These are phyloP conservation scores for Oryza glaberrima DNA, from an alignment of 176 grass and related monocot species.

Conservation along the genomic window DNA sequence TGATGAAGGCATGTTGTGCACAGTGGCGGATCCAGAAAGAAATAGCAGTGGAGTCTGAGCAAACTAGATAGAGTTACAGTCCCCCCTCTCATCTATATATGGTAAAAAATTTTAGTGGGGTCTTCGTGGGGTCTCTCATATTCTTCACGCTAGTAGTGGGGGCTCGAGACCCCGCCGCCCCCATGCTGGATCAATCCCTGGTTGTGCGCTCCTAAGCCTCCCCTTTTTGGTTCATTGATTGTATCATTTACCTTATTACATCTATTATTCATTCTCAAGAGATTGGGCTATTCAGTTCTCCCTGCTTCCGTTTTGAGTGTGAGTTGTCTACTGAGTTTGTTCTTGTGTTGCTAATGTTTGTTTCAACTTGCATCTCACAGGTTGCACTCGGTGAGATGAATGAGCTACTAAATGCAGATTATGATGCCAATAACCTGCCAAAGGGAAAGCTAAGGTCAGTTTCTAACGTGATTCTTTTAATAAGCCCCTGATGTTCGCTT, in stretches of 20 bases:
- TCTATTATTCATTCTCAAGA: neutral
- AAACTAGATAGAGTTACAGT: too few relatives aligned
- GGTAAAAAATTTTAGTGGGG: too few relatives aligned
- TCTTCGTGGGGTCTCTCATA: too few relatives aligned
- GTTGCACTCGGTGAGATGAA: slow-evolving; percentile 93
- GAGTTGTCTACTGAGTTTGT: slow-evolving; percentile 3
- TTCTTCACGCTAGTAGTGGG: too few relatives aligned
- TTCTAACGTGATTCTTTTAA: slow-evolving; percentile 24
- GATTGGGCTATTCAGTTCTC: neutral
- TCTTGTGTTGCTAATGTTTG: slow-evolving; percentile 23
- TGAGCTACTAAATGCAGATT: slow-evolving; percentile 69
- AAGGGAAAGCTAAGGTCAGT: slow-evolving; percentile 84
- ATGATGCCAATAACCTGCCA: slow-evolving; percentile 76
- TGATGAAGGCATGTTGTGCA: neutral
- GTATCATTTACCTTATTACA: slow-evolving; percentile 9
- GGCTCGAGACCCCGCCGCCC: too few relatives aligned
- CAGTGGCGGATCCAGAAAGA: too few relatives aligned
- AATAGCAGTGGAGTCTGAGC: too few relatives aligned
- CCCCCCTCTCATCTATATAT: too few relatives aligned
- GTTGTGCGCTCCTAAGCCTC: neutral
- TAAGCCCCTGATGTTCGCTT: neutral
- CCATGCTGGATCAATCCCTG: too few relatives aligned
- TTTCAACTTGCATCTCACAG: slow-evolving; percentile 42
- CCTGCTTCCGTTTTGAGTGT: neutral
- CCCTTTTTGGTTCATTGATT: slow-evolving; percentile 11